Evolutionary conservation across 768 basidiomycete genomes (phyloP), one percentile per base, ranked within the genome.

Genomic region (Suillus subaureus): DNA sequence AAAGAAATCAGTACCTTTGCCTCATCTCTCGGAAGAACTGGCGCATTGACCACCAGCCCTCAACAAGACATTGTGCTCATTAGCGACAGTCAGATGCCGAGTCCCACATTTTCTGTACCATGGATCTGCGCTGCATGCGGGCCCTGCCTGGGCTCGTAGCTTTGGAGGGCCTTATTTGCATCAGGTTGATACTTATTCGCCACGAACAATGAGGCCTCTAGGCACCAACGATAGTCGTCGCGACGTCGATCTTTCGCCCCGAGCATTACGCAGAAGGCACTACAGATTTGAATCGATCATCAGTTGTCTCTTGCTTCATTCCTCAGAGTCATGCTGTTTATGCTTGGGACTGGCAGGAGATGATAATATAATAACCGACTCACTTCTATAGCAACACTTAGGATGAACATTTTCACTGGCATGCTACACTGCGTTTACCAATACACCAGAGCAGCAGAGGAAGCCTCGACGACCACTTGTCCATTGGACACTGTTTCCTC

Each of bases 401-500:
- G 6, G 12, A 55, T 35, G 21, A 33, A 33, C 21, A n/a, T 33
- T n/a, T 28, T 13, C 40, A 4, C 35, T 35, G 7, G 35, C 35
- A 28, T 26, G 31, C 54, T 35, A 55, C 33, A n/a, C 21, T n/a
- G 28, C 16, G 5, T 31, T 65, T 51, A 78, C 68, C 80, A 63
- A 51, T 71, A 72, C 13, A 81, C 73, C 64, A 83, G 70, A 8
- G 74, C 75, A 2, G 79, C 82, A 55, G 77, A 75, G 18, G 82
- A 82, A 16, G 78, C 82, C 6, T 72, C 71, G 11, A 83, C 75
- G 0, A 70, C 69, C 47, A 83, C 70, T 52, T 70, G 68, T 15
- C 77, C 78, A 28, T 76, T 78, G 28, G 33, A 64, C 31, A 82
- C 70, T 23, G 68, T 75, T 64, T 84, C 82, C 69, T 84, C 82